phyloP scores from a whole-genome alignment of 2,329 filamentous ascomycete genomes.

The Verticillium dahliae region DNA sequence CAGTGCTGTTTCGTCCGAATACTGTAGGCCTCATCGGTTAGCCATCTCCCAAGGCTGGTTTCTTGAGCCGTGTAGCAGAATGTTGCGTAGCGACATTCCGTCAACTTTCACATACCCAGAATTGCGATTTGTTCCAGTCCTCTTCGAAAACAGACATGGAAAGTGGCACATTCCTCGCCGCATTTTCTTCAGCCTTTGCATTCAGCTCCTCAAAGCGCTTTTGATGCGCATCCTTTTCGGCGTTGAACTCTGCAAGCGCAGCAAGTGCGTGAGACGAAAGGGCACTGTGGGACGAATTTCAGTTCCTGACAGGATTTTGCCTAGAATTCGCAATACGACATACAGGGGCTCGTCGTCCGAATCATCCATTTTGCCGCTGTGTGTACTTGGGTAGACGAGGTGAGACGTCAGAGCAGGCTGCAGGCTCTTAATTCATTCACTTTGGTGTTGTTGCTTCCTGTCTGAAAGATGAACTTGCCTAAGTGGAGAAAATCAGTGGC shows the following conservation, averaged over 20 bases:
- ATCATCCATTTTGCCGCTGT: constrained; percentile 1
- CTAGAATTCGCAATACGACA: constrained; percentile 2
- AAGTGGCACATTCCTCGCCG: constrained; percentile 9
- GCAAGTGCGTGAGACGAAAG: constrained; percentile 61
- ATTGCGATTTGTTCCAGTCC: constrained; percentile 79
- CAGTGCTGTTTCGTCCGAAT: constrained; percentile 64
- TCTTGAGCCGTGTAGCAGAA: not conserved
- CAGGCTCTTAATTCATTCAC: too few relatives aligned
- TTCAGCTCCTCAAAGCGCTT: constrained; percentile 65
- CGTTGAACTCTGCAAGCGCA: constrained; percentile 68
- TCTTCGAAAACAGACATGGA: constrained; percentile 68
- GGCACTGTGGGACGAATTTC: constrained; percentile 30
- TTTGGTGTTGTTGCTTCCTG: too few relatives aligned
- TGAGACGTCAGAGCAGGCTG: too few relatives aligned
- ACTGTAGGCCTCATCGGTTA: constrained; percentile 33
- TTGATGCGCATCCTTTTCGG: constrained; percentile 60
- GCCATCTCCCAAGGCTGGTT: not conserved
- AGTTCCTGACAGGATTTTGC: not conserved
- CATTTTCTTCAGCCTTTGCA: constrained; percentile 46
- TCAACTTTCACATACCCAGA: constrained; percentile 56
- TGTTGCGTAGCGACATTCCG: not conserved
- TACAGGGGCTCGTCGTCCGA: constrained; percentile 43
- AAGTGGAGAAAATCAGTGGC: too few relatives aligned
- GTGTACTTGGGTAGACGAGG: not conserved
- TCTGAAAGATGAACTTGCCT: too few relatives aligned